These are phyloP conservation scores for Wickerhamomyces bovis DNA, from an alignment of 805 yeast genomes.

Conservation along the genomic window DNA sequence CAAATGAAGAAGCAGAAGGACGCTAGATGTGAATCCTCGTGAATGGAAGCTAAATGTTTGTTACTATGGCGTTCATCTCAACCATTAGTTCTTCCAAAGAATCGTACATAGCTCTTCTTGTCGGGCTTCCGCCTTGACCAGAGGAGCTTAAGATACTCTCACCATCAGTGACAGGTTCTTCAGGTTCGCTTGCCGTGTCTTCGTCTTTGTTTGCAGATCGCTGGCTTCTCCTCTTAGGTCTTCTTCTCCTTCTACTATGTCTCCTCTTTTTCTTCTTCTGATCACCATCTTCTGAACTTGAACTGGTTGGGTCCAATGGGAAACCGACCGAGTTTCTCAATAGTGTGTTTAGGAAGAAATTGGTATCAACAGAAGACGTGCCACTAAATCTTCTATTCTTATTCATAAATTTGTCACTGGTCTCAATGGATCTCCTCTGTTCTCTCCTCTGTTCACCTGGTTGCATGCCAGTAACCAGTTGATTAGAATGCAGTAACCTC, in stretches of 20 bases:
- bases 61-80: conserved; percentile 15
- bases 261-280: neutral
- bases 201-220: neutral
- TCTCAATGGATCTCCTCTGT: conserved; percentile 1
- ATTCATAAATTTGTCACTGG: neutral
- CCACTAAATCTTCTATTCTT: conserved; percentile 6
- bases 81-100: conserved; percentile 19
- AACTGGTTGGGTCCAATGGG: conserved; percentile 2
- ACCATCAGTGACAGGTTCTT: conserved; percentile 9
- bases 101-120: conserved; percentile 14
- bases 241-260: neutral
- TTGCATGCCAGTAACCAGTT: neutral
- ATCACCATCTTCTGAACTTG: neutral
- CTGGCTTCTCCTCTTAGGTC: neutral
- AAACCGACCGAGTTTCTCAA: conserved; percentile 5
- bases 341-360: conserved; percentile 13
- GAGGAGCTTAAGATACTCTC: conserved; percentile 5
- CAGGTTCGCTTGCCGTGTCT: neutral
- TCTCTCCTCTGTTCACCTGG: conserved; percentile 4
- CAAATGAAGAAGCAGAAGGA: no score
- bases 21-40: no score
- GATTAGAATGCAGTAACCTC: conserved; percentile 20
- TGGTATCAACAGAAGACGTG: conserved; percentile 21
- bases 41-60: conserved; percentile 1
- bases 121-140: conserved; percentile 4